Evolutionary conservation across 148 eudicot species (phyloP).

Genomic region (Silene conica): DNA sequence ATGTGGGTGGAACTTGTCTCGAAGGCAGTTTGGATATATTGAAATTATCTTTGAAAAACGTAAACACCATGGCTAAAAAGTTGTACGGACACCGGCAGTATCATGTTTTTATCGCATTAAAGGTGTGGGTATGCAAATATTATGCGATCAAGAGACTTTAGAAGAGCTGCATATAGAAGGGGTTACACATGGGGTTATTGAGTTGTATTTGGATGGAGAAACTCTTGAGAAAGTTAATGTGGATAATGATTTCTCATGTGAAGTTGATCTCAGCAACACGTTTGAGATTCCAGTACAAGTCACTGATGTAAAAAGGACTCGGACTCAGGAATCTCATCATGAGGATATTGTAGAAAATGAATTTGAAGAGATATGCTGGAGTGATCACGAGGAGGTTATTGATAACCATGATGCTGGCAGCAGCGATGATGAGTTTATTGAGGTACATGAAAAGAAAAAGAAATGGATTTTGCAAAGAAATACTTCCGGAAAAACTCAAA

Average conservation of each 20-base stretch:
- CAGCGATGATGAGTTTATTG: too few relatives aligned
- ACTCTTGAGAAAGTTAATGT: not conserved
- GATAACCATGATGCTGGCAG: too few relatives aligned
- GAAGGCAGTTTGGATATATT: too few relatives aligned
- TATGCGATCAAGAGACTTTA: constrained; percentile 2
- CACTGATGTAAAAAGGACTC: too few relatives aligned
- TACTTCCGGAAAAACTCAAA: not conserved
- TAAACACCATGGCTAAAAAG: too few relatives aligned
- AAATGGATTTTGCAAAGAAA: not conserved
- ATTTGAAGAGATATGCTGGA: too few relatives aligned
- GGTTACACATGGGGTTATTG: too few relatives aligned
- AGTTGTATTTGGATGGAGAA: constrained; percentile 1
- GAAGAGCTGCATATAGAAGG: too few relatives aligned
- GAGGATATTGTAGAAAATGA: too few relatives aligned
- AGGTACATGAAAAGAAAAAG: not conserved
- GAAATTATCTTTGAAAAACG: too few relatives aligned
- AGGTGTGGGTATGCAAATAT: not conserved
- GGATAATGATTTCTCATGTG: not conserved
- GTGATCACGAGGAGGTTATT: too few relatives aligned
- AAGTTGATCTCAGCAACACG: not conserved
- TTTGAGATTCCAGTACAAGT: not conserved
- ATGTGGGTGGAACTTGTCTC: too few relatives aligned
- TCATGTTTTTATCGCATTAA: not conserved
- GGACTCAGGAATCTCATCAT: not conserved
- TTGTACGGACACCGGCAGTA: not conserved